Conservation (phyloP, 352 stramenopile genomes). For the Pythium angustatum region DNA sequence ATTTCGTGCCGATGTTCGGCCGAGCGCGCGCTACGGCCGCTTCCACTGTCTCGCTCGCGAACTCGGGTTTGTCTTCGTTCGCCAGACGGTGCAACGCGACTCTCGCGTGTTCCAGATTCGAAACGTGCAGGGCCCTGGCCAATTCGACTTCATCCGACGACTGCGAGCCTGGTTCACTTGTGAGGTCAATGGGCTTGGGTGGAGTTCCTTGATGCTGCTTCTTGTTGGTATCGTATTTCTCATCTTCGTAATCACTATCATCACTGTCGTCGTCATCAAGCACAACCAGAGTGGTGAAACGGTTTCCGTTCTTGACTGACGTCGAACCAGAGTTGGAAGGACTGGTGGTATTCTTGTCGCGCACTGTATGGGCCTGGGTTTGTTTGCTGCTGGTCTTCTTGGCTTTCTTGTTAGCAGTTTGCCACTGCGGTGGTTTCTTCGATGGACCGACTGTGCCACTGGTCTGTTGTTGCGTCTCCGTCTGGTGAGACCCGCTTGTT, state of each 20-base stretch:
- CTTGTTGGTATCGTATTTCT: not conserved
- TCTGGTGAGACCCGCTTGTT: too few relatives aligned
- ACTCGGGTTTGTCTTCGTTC: not conserved
- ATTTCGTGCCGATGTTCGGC: not conserved
- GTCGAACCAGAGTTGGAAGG: too few relatives aligned
- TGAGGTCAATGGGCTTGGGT: not conserved
- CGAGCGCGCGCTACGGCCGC: not conserved
- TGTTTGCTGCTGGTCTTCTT: too few relatives aligned
- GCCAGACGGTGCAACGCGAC: not conserved
- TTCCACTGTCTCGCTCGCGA: not conserved
- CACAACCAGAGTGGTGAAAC: not conserved
- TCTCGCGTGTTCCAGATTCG: not conserved
- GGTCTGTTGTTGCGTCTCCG: too few relatives aligned
- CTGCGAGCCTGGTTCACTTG: not conserved
- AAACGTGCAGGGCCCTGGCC: too few relatives aligned
- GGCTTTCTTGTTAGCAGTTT: too few relatives aligned
- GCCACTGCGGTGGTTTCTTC: too few relatives aligned
- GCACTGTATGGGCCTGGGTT: too few relatives aligned
- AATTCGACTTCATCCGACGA: not conserved
- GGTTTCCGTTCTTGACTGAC: not conserved
- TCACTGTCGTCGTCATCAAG: not conserved
- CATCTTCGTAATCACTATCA: not conserved
- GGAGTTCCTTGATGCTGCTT: too few relatives aligned
- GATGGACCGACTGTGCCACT: too few relatives aligned
- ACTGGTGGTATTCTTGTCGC: too few relatives aligned